phyloP scores from a whole-genome alignment of 345 rosid species.

The Hirschfeldia incana region DNA sequence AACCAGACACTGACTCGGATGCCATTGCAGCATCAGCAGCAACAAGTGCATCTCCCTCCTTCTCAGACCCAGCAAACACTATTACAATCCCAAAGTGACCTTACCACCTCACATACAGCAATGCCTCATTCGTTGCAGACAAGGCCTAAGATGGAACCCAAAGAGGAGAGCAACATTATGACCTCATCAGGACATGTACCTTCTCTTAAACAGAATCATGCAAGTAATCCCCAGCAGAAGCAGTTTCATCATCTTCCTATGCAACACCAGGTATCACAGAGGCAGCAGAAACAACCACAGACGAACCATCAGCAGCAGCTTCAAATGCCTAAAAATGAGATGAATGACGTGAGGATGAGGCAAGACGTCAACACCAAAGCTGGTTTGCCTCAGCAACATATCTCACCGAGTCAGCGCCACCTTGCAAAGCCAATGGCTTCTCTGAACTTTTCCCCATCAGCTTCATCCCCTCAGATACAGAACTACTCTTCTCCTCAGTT shows the following conservation, averaged over 20 bases:
- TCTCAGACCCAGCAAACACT: conserved; percentile 44
- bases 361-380: conserved; percentile 57
- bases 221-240: conserved; percentile 50
- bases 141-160: conserved; percentile 47
- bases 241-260: conserved; percentile 51
- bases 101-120: conserved; percentile 42
- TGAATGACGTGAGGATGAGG: conserved; percentile 60
- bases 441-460: conserved; percentile 29
- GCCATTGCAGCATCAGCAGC: conserved; percentile 45
- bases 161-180: conserved; percentile 41
- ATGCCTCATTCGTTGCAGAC: conserved; percentile 45
- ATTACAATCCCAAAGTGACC: conserved; percentile 50
- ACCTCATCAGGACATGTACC: conserved; percentile 50
- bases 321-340: conserved; percentile 59
- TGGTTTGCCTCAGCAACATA: conserved; percentile 59
- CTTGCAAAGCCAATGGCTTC: conserved; percentile 44
- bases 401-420: conserved; percentile 47
- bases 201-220: conserved; percentile 41
- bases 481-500: conserved; percentile 70
- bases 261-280: conserved; percentile 28
- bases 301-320: conserved; percentile 43
- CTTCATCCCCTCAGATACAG: too few species aligned
- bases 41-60: conserved; percentile 42
- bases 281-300: conserved; percentile 42
- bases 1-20: conserved; percentile 11